phyloP scores from a whole-genome alignment of 495 filamentous ascomycete species.

The Lasiosphaeris hirsuta region DNA sequence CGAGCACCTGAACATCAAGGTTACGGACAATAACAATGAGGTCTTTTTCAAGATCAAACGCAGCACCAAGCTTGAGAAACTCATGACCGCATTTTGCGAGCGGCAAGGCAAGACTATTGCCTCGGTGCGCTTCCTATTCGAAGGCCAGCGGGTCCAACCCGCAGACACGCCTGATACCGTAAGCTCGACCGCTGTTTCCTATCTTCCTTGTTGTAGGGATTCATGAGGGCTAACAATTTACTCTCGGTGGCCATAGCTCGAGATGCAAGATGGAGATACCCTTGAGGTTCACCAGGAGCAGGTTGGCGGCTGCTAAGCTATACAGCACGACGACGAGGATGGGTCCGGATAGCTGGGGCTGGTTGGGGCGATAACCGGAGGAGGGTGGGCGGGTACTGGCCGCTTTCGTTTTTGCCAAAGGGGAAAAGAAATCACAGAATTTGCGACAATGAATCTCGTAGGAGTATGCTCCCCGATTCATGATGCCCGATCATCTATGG shows the following conservation, averaged over 20 bases:
- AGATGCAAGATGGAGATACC: constrained; percentile 95
- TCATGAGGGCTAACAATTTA: constrained; percentile 8
- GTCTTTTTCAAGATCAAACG: constrained; percentile 99
- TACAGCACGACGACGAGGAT: no score
- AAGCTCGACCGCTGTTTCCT: constrained; percentile 39
- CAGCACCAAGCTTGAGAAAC: constrained; percentile 89
- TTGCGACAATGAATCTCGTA: no score
- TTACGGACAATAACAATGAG: constrained; percentile 99
- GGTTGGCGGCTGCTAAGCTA: constrained; percentile 63
- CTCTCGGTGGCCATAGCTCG: constrained; percentile 57
- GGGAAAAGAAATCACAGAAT: no score
- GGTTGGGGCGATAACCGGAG: background rate
- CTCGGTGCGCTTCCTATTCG: constrained; percentile 94
- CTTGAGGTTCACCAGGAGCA: constrained; percentile 99
- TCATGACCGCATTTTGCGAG: constrained; percentile 99
- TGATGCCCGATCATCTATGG: no score
- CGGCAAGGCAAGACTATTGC: constrained; percentile 81
- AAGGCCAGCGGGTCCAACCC: constrained; percentile 84
- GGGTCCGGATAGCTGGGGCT: background rate
- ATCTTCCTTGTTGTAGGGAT: background rate
- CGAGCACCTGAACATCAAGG: constrained; percentile 99
- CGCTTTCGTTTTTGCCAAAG: no score
- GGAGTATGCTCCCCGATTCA: no score
- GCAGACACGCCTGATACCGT: constrained; percentile 90
- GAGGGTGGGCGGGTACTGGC: background rate